Conservation (phyloP, 176 grass and related monocot species). For the Zizania latifolia region DNA sequence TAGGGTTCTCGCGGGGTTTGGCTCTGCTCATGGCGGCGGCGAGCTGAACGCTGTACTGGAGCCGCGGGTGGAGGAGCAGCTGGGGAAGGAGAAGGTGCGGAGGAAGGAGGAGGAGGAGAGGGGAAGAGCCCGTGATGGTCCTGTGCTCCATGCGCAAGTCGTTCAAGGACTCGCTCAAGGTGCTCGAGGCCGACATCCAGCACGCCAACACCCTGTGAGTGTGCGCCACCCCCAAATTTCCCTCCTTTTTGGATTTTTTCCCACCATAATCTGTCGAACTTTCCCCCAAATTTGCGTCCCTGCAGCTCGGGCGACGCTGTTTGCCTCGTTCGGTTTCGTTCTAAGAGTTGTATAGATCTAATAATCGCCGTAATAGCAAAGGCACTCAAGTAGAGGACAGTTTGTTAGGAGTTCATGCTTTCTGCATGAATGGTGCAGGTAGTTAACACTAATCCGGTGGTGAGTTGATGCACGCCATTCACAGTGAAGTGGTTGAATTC, state of each 20-base stretch:
- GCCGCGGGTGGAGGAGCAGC: neutral
- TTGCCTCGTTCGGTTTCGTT: neutral
- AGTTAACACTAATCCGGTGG: neutral
- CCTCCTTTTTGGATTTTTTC: neutral
- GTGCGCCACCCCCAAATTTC: neutral
- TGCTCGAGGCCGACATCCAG: slow-evolving; percentile 94
- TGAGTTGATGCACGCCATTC: neutral
- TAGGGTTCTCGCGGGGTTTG: neutral
- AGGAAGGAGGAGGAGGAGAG: accelerated
- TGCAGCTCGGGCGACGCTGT: neutral
- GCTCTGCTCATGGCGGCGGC: neutral
- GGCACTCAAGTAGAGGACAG: neutral
- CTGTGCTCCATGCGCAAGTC: slow-evolving; percentile 67
- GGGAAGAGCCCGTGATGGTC: slow-evolving; percentile 32
- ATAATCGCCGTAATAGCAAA: neutral
- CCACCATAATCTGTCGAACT: neutral
- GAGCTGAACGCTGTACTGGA: neutral
- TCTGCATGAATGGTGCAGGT: neutral
- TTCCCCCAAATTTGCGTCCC: neutral
- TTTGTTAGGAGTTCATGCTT: neutral
- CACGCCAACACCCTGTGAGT: slow-evolving; percentile 89
- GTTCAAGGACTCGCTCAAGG: slow-evolving; percentile 98
- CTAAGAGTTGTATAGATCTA: neutral
- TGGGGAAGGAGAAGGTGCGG: too few relatives aligned
- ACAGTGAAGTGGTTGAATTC: neutral